Evolutionary conservation across 148 eudicot genomes (phyloP).

Genomic region (Camellia granthamiana): DNA sequence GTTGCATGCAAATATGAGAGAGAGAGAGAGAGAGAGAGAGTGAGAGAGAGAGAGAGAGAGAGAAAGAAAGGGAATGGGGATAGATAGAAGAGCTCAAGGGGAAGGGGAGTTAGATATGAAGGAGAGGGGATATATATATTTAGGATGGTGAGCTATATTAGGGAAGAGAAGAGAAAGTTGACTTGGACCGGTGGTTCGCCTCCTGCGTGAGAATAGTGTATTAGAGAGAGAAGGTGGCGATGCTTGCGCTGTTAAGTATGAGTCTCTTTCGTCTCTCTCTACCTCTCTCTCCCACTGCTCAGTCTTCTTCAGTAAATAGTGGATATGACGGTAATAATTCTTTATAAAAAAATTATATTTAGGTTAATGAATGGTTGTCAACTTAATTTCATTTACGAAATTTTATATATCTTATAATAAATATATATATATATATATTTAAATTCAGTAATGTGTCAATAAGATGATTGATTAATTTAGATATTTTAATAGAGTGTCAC

Average conservation of each 20-base stretch:
- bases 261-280: background rate
- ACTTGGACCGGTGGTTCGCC: constrained; percentile 26
- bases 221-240: background rate
- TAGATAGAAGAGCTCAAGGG: too few relatives aligned
- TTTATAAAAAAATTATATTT: too few relatives aligned
- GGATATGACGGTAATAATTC: too few relatives aligned
- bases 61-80: background rate
- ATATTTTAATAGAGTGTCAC: too few relatives aligned
- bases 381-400: too few relatives aligned
- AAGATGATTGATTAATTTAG: too few relatives aligned
- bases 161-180: background rate
- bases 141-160: background rate
- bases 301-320: too few relatives aligned
- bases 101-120: background rate
- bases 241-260: background rate
- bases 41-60: constrained; percentile 1
- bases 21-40: background rate
- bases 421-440: too few relatives aligned
- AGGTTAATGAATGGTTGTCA: too few relatives aligned
- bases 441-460: too few relatives aligned
- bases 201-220: background rate
- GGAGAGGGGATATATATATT: background rate
- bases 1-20: background rate
- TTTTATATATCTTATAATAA: too few relatives aligned
- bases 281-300: background rate